These are phyloP conservation scores for Paramecium tetraurelia DNA, from an alignment of 73 alveolate species.

Conservation along the genomic window DNA sequence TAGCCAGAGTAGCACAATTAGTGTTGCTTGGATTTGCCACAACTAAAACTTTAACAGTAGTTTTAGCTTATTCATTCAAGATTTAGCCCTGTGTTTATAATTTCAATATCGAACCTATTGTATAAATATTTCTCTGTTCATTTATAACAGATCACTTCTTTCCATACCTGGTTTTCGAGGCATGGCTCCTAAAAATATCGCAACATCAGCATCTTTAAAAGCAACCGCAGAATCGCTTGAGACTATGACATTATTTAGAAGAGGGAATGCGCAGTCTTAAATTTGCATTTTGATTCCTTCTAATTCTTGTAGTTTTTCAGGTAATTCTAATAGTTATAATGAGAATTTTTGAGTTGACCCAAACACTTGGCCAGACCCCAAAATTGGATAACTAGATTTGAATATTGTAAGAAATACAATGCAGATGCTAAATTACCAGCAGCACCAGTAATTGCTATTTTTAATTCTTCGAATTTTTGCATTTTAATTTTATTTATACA, in stretches of 20 bases:
- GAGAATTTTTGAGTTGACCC: slow-evolving; percentile 34
- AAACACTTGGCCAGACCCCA: slow-evolving; percentile 59
- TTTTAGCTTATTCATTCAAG: slow-evolving; percentile 75
- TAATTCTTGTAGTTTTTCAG: slow-evolving; percentile 18
- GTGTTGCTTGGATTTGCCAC: slow-evolving; percentile 95
- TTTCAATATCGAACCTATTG: slow-evolving; percentile 76
- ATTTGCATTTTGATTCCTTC: slow-evolving; percentile 69
- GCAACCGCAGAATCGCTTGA: slow-evolving; percentile 79
- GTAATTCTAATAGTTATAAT: slow-evolving; percentile 46
- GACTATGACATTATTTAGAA: slow-evolving; percentile 30
- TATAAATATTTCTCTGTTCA: slow-evolving; percentile 77
- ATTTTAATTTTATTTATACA: neutral
- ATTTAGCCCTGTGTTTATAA: slow-evolving; percentile 80
- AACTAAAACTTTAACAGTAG: slow-evolving; percentile 81
- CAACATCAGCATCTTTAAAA: slow-evolving; percentile 87
- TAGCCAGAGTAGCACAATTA: slow-evolving; percentile 77
- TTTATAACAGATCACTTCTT: slow-evolving; percentile 84
- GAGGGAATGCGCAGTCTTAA: slow-evolving; percentile 71
- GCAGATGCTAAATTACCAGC: slow-evolving; percentile 66
- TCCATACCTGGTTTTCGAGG: slow-evolving; percentile 92
- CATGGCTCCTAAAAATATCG: slow-evolving; percentile 85
- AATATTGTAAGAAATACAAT: neutral
- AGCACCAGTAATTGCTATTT: slow-evolving; percentile 61
- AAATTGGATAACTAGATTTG: slow-evolving; percentile 34
- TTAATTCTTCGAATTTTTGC: slow-evolving; percentile 21